phyloP scores from a whole-genome alignment of 2,329 filamentous ascomycete species.

The Colletotrichum cordylinicola region DNA sequence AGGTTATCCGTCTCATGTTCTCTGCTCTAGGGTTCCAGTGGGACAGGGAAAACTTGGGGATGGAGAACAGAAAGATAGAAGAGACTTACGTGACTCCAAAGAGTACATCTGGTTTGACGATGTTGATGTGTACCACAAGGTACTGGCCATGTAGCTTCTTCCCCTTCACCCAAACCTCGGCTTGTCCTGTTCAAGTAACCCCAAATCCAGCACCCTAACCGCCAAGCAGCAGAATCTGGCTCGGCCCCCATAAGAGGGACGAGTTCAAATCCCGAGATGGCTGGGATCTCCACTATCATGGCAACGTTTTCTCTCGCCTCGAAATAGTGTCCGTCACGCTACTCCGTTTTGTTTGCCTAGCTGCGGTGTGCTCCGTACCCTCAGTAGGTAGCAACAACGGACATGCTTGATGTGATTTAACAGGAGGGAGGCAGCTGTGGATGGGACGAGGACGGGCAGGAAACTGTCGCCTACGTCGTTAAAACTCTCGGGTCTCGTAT shows the following conservation, averaged over 20 bases:
- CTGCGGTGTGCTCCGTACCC: neutral
- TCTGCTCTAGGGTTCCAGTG: neutral
- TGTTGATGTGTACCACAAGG: neutral
- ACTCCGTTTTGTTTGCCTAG: neutral
- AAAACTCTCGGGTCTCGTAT: neutral
- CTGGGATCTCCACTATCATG: neutral
- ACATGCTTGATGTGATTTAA: neutral
- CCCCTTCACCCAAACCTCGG: neutral
- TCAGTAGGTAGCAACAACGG: neutral
- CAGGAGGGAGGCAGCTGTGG: neutral
- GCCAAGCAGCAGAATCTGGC: neutral
- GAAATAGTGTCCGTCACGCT: neutral
- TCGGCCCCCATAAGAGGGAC: slow-evolving; percentile 1
- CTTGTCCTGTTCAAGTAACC: neutral
- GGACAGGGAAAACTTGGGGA: neutral
- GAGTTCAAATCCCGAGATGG: slow-evolving; percentile 12
- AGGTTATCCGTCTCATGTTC: neutral
- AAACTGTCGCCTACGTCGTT: neutral
- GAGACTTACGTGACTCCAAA: neutral
- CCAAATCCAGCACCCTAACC: neutral
- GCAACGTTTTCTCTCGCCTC: neutral
- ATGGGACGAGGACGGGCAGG: neutral
- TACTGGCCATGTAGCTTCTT: neutral
- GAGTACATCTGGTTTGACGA: neutral
- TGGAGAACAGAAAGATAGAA: neutral